Evolutionary conservation across 345 rosid genomes (phyloP).

Genomic region (Acer negundo): DNA sequence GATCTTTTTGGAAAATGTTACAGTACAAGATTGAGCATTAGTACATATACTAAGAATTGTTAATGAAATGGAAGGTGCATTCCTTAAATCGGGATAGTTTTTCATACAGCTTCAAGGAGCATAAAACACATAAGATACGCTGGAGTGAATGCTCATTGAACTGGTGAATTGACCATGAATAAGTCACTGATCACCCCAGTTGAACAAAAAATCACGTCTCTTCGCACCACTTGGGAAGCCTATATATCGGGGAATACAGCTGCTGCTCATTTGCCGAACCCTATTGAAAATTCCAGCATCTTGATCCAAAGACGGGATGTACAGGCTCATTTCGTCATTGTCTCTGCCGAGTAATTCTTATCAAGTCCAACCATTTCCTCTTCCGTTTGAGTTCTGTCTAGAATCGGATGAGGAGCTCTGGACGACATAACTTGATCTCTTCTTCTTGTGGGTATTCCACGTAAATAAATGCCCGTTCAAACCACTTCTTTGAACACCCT

Average conservation of each 20-base stretch:
- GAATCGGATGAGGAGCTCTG: conserved; percentile 78
- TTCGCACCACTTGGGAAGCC: neutral
- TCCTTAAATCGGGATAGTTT: neutral
- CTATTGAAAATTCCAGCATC: conserved; percentile 1
- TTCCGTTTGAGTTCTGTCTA: conserved; percentile 65
- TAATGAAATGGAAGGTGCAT: neutral
- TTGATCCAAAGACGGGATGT: neutral
- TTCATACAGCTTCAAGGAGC: conserved; percentile 1
- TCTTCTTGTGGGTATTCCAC: conserved; percentile 87
- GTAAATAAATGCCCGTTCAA: conserved; percentile 52
- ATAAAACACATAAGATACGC: neutral
- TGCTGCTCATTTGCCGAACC: neutral
- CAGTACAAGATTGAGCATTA: neutral
- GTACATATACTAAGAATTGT: neutral
- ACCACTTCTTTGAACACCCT: conserved; percentile 27
- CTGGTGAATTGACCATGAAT: neutral
- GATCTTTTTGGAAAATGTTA: neutral
- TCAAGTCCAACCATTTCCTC: conserved; percentile 49
- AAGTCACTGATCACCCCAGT: conserved; percentile 9
- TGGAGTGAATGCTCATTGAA: neutral
- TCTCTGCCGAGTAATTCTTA: neutral
- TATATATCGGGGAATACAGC: neutral
- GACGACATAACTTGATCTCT: conserved; percentile 70
- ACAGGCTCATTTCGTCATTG: conserved; percentile 1
- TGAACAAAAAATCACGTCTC: neutral